Percentiles rank a stretch among this genome's conserved stretches.
Conservation (phyloP, 2,329 filamentous ascomycete genomes). For the Chrysoporthe puriensis region DNA sequence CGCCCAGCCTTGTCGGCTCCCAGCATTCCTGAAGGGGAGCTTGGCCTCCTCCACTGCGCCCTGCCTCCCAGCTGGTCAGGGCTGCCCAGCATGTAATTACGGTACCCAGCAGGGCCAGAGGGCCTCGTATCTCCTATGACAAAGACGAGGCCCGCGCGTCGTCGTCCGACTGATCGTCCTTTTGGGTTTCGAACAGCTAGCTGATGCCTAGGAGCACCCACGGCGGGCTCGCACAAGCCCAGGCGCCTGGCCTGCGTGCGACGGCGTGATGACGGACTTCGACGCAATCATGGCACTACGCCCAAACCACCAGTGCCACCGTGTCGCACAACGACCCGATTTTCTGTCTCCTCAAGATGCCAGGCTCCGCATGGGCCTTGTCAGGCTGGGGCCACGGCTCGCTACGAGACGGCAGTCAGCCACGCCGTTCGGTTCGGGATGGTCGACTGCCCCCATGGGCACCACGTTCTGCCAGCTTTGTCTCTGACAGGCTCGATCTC, state of each 20-base stretch:
- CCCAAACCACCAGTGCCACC: constrained; percentile 5
- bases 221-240: background rate
- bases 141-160: no score
- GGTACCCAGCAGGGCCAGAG: no score
- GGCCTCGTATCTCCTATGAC: background rate
- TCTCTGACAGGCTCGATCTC: constrained; percentile 22
- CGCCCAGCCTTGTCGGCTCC: no score
- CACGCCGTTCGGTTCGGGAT: constrained; percentile 1
- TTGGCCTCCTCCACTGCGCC: background rate
- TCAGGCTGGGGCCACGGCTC: constrained; percentile 13
- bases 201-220: background rate
- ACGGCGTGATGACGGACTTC: constrained; percentile 14
- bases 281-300: constrained; percentile 11
- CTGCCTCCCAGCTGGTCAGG: background rate
- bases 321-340: constrained; percentile 9
- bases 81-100: no score
- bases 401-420: constrained; percentile 9
- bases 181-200: background rate
- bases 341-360: background rate
- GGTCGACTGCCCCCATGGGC: background rate
- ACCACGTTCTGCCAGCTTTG: constrained; percentile 21
- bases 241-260: constrained; percentile 1
- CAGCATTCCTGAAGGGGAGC: no score
- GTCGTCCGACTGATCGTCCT: background rate
- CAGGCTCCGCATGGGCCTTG: background rate